Conservation (phyloP, 805 yeast genomes). For the Pichia gijzeniarum region DNA sequence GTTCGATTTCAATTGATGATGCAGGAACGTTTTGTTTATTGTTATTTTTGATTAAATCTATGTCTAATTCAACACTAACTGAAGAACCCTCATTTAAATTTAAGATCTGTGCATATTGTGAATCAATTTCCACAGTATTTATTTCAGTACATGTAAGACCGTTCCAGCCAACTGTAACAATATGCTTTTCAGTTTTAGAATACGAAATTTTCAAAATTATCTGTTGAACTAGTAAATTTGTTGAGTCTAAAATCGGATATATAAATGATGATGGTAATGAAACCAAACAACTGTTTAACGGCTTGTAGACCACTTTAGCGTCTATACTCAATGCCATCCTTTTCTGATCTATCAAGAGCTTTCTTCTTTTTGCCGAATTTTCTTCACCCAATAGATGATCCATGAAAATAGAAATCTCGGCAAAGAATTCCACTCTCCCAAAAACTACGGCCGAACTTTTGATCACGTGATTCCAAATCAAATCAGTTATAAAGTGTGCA, state of each 20-base stretch:
- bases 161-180: conserved; percentile 27
- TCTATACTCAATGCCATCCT: conserved; percentile 13
- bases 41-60: conserved; percentile 21
- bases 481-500: too few species aligned
- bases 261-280: conserved; percentile 33
- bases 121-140: conserved; percentile 52
- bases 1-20: conserved; percentile 67
- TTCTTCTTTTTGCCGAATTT: too few species aligned
- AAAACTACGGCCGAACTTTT: too few species aligned
- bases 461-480: too few species aligned
- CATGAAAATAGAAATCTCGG: too few species aligned
- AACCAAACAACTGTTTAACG: conserved; percentile 29
- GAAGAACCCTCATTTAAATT: conserved; percentile 38
- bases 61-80: conserved; percentile 40
- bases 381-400: too few species aligned
- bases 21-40: conserved; percentile 27
- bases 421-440: too few species aligned
- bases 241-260: conserved; percentile 31
- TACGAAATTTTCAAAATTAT: conserved; percentile 31
- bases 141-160: conserved; percentile 22
- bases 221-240: conserved; percentile 34
- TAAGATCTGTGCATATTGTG: conserved; percentile 51
- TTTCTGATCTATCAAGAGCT: too few species aligned
- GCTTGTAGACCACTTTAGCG: conserved; percentile 19
- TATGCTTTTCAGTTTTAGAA: conserved; percentile 11